Evolutionary conservation across 495 filamentous ascomycete genomes (phyloP), one percentile per base, ranked within the genome.

Genomic region (Penicillium samsonianum): DNA sequence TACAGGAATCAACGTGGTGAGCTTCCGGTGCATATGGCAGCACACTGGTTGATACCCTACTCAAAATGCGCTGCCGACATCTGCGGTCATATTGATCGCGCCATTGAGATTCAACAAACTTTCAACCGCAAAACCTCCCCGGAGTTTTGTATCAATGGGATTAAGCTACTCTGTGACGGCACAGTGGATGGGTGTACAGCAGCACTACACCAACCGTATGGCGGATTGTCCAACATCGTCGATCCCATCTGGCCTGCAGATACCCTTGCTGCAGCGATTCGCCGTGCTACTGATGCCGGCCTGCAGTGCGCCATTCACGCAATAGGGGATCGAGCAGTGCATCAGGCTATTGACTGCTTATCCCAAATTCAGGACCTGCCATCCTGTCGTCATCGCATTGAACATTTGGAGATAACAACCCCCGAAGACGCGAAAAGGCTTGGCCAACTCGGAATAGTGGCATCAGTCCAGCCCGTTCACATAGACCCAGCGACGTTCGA

Each of bases 391-490:
- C 84, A 85, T 31, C 77, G 84, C 12, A 82, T 87, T 58, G 84
- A 87, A 63, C 84, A 87, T 58, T 70, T 87, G 17, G 84, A 87
- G 64, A 68, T 87, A 5, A 76, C 84, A 8, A 74, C 69, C 0
- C 74, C 76, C 2, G 73, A 69, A 30, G 84, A 87, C 51, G 83
- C 79, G 1, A 69, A 57, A 5, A 66, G 84, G 1, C 73, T 87
- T 2, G 83, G 82, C 6, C 59, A 71, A 33, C 70, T 80, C 14
- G 77, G 83, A 19, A 84, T 88, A 61, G 84, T 82, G 37, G 84
- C 85, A 5, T 84, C 80, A 5, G 79, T 87, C n/a, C 82, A 87
- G 62, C 82, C 85, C 0, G 82, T 86, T 3, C 85, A 88, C 57
- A 75, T 82, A 3, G 84, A 88, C 59, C 84, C 85, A 6, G 82